phyloP scores from a whole-genome alignment of 495 filamentous ascomycete species.

The Neohortaea acidophila region DNA sequence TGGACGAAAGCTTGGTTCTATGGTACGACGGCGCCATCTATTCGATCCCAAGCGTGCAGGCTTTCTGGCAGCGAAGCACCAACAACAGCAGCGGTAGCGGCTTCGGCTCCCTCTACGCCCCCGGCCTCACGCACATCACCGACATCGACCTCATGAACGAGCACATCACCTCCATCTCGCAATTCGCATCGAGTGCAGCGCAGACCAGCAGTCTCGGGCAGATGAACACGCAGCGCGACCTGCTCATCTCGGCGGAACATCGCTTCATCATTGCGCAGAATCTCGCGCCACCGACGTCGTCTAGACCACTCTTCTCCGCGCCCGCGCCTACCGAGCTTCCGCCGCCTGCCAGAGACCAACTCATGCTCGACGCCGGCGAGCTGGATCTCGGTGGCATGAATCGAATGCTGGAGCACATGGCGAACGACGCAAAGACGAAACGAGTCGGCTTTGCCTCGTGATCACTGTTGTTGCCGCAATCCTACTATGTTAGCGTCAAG shows the following conservation, averaged over 20 bases:
- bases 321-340: neutral
- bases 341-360: conserved; percentile 18
- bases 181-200: conserved; percentile 11
- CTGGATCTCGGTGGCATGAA: conserved; percentile 29
- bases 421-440: conserved; percentile 11
- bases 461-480: neutral
- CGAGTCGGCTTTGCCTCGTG: conserved; percentile 25
- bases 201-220: conserved; percentile 12
- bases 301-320: conserved; percentile 4
- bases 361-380: conserved; percentile 22
- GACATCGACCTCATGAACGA: conserved; percentile 21
- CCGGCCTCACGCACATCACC: conserved; percentile 18
- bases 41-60: conserved; percentile 23
- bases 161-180: conserved; percentile 19
- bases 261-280: conserved; percentile 23
- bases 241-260: conserved; percentile 24
- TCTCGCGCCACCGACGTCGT: neutral
- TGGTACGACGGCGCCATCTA: conserved; percentile 27
- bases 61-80: conserved; percentile 25
- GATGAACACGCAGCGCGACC: conserved; percentile 15
- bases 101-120: conserved; percentile 19
- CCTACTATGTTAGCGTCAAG: neutral
- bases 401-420: conserved; percentile 26
- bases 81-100: conserved; percentile 7
- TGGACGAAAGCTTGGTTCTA: conserved; percentile 27